Evolutionary conservation across 108 stramenopile species (phyloP).

Genomic region (Chaetoceros tenuissimus): DNA sequence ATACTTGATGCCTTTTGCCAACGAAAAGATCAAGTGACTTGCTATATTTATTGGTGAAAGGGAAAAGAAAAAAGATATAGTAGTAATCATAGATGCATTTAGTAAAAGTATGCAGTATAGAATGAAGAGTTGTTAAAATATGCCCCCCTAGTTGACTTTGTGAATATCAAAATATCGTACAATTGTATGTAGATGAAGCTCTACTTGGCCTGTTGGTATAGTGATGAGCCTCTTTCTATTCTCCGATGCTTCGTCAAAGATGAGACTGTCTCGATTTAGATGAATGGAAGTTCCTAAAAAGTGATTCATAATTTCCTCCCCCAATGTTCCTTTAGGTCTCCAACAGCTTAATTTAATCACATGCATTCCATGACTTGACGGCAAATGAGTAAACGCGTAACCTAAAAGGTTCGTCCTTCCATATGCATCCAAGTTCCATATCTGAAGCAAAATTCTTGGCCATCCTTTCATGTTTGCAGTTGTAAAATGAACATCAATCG

Average conservation of each 20-base stretch:
- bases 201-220: not conserved
- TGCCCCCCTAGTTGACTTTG: too few species aligned
- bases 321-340: not conserved
- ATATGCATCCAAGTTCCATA: not conserved
- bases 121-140: too few species aligned
- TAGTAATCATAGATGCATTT: too few species aligned
- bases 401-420: not conserved
- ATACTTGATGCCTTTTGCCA: too few species aligned
- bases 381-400: not conserved
- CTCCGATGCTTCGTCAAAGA: not conserved
- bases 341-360: not conserved
- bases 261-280: not conserved
- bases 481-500: not conserved
- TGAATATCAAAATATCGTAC: not conserved
- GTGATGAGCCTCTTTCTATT: not conserved
- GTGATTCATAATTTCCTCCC: not conserved
- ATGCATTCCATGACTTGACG: not conserved
- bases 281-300: not conserved
- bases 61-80: too few species aligned
- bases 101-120: too few species aligned
- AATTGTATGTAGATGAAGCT: not conserved
- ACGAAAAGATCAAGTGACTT: too few species aligned
- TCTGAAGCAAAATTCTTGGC: not conserved
- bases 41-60: too few species aligned
- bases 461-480: not conserved